Conservation (phyloP, 75 land plant species). For the Picea sitchensis region DNA sequence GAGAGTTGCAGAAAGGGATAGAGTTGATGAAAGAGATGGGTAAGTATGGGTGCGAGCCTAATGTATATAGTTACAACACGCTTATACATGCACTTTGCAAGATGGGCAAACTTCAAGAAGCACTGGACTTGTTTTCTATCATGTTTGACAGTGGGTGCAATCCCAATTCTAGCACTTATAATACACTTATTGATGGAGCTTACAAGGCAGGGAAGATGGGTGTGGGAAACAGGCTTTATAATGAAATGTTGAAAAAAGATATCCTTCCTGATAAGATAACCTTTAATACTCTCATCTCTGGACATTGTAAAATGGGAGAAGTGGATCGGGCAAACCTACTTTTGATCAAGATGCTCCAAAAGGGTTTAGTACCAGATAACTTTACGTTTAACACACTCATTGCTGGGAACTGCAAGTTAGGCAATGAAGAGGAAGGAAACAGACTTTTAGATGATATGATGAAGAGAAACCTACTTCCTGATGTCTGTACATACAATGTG, state of each 20-base stretch:
- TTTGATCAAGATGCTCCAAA: constrained; percentile 52
- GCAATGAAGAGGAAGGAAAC: constrained; percentile 40
- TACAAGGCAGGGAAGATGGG: constrained; percentile 53
- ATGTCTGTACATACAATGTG: constrained; percentile 37
- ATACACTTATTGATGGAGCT: constrained; percentile 46
- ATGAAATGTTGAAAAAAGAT: constrained; percentile 32
- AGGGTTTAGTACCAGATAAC: constrained; percentile 52
- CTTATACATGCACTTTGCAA: constrained; percentile 67
- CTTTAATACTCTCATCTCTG: constrained; percentile 57
- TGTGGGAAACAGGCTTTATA: constrained; percentile 45
- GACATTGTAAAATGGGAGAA: constrained; percentile 64
- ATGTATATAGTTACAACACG: constrained; percentile 61
- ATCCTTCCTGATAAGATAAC: constrained; percentile 30
- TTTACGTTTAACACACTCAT: constrained; percentile 56
- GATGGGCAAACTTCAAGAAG: constrained; percentile 36
- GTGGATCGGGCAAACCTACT: constrained; percentile 39
- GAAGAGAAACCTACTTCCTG: constrained; percentile 16
- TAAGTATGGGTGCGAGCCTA: constrained; percentile 51
- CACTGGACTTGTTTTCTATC: constrained; percentile 27
- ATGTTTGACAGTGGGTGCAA: constrained; percentile 54
- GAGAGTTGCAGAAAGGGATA: constrained; percentile 38
- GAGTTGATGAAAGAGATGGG: constrained; percentile 52
- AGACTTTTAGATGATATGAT: constrained; percentile 35
- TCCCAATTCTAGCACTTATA: constrained; percentile 46
- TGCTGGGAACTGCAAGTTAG: constrained; percentile 54